These are phyloP conservation scores for Lonicera japonica DNA, from an alignment of 129 eudicot genomes.

Conservation along the genomic window DNA sequence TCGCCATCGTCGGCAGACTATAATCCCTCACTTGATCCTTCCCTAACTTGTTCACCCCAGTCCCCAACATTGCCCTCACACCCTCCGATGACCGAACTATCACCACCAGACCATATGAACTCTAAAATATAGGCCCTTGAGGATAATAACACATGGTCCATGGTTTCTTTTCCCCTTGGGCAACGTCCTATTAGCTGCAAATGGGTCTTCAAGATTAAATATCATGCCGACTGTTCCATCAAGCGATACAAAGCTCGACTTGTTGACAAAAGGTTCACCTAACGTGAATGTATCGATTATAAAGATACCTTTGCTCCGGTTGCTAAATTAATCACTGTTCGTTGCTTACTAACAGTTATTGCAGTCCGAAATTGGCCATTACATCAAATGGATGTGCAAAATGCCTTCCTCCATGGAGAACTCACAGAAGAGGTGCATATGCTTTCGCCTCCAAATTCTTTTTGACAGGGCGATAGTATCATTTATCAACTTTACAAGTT, in stretches of 20 bases:
- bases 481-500: not conserved
- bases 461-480: too few species aligned
- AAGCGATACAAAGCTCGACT: not conserved
- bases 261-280: constrained; percentile 2
- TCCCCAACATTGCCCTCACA: too few species aligned
- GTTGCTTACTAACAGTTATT: not conserved
- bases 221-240: too few species aligned
- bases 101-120: too few species aligned
- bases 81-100: too few species aligned
- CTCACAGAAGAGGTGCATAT: not conserved
- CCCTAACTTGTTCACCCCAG: too few species aligned
- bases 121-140: too few species aligned
- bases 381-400: not conserved
- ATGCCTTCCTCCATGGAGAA: constrained; percentile 12
- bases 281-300: not conserved
- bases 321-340: not conserved
- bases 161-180: not conserved
- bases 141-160: too few species aligned
- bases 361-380: not conserved
- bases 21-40: too few species aligned
- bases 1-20: too few species aligned
- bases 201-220: too few species aligned
- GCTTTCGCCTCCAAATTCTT: not conserved
- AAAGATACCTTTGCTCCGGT: not conserved
- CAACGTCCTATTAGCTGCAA: too few species aligned